Percentiles rank a stretch among this genome's conserved stretches.
Evolutionary conservation across 1,284 basidiomycete species (phyloP).

Genomic region (Boletellus deceptivus): DNA sequence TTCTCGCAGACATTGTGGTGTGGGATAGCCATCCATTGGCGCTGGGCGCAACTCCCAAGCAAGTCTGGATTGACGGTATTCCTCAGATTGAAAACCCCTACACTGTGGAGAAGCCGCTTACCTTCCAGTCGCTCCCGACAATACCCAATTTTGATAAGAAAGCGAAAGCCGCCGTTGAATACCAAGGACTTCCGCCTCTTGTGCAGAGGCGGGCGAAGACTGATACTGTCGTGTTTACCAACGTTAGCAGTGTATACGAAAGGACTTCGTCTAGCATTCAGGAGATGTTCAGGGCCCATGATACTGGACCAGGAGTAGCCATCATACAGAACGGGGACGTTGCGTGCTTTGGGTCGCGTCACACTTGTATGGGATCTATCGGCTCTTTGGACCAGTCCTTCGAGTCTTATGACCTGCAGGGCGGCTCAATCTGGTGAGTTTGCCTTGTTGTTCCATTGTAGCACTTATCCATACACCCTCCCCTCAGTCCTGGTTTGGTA

Average conservation of each 20-base stretch:
- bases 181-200: conserved; percentile 68
- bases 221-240: conserved; percentile 54
- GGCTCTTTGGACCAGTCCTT: conserved; percentile 9
- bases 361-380: conserved; percentile 15
- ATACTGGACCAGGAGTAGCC: conserved; percentile 34
- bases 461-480: not conserved
- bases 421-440: conserved; percentile 49
- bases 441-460: not conserved
- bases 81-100: conserved; percentile 52
- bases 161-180: conserved; percentile 50
- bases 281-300: conserved; percentile 20
- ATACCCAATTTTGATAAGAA: conserved; percentile 63
- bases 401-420: conserved; percentile 25
- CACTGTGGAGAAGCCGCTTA: conserved; percentile 43
- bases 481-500: conserved; percentile 52
- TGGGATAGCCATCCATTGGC: conserved; percentile 80
- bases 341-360: conserved; percentile 37
- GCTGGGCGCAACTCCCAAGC: conserved; percentile 68
- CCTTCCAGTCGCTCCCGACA: conserved; percentile 48
- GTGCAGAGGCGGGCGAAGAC: conserved; percentile 35
- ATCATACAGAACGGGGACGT: conserved; percentile 43
- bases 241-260: conserved; percentile 51
- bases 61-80: conserved; percentile 74
- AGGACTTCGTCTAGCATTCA: conserved; percentile 29
- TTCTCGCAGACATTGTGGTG: conserved; percentile 50